A percentile compares a stretch with the other conserved stretches of the same genome.
Conservation (phyloP, 2,329 filamentous ascomycete genomes). For the Fusarium chuoi region DNA sequence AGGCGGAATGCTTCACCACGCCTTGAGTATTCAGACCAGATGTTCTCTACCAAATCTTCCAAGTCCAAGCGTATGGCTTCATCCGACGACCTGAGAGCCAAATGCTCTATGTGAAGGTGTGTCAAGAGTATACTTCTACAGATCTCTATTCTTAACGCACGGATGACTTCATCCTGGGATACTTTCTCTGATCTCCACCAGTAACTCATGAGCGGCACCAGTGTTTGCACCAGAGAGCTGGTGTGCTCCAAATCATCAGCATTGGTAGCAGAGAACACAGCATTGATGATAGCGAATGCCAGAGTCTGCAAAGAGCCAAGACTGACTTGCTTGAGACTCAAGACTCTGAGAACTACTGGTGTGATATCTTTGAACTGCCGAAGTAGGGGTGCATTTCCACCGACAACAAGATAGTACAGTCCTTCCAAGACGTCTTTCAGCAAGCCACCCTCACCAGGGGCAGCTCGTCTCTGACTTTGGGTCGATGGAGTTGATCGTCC, state of each 20-base stretch:
- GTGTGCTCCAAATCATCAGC: conserved; percentile 75
- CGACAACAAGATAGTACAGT: conserved; percentile 70
- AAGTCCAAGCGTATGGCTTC: conserved; percentile 59
- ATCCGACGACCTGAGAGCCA: conserved; percentile 58
- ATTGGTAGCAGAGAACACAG: conserved; percentile 71
- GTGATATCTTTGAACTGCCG: conserved; percentile 67
- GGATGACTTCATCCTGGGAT: conserved; percentile 69
- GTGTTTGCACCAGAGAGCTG: conserved; percentile 65
- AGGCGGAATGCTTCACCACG: conserved; percentile 77
- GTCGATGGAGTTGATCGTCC: conserved; percentile 45
- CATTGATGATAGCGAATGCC: conserved; percentile 81
- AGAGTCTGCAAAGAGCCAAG: conserved; percentile 74
- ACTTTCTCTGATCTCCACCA: conserved; percentile 81
- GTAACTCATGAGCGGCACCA: conserved; percentile 77
- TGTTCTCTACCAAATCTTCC: conserved; percentile 72
- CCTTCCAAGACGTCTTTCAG: conserved; percentile 65
- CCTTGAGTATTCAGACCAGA: conserved; percentile 83
- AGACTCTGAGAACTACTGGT: conserved; percentile 65
- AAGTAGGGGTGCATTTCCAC: conserved; percentile 74
- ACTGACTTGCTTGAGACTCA: conserved; percentile 68
- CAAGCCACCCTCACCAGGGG: conserved; percentile 47
- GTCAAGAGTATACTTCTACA: conserved; percentile 76
- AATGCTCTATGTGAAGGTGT: conserved; percentile 69
- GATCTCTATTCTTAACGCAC: conserved; percentile 79
- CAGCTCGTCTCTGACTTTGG: conserved; percentile 45